Evolutionary conservation across 2,329 filamentous ascomycete genomes (phyloP).

Genomic region (Chaetomium sp.): DNA sequence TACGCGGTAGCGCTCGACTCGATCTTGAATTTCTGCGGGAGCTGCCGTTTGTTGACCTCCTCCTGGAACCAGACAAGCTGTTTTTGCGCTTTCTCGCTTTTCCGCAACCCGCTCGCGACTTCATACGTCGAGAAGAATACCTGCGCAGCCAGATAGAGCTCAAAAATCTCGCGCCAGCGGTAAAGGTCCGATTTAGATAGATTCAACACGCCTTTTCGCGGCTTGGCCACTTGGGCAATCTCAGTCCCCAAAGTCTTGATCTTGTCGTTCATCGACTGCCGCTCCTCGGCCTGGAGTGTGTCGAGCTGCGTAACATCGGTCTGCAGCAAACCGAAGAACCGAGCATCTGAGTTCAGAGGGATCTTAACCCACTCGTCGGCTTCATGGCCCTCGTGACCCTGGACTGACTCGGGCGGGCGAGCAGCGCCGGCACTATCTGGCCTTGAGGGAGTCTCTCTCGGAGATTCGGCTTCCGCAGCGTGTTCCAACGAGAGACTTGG

Average conservation of each 20-base stretch:
- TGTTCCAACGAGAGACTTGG: conserved; percentile 40
- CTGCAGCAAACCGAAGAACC: conserved; percentile 79
- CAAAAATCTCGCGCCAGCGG: conserved; percentile 79
- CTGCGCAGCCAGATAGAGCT: conserved; percentile 75
- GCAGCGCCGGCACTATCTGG: neutral
- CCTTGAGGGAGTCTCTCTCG: conserved; percentile 12
- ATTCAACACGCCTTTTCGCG: conserved; percentile 47
- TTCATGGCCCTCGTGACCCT: conserved; percentile 8
- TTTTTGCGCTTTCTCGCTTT: conserved; percentile 64
- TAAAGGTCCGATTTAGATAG: conserved; percentile 68
- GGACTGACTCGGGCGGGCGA: neutral
- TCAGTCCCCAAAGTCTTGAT: conserved; percentile 66
- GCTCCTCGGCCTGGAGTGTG: conserved; percentile 66
- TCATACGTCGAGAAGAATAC: conserved; percentile 83
- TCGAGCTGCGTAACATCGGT: conserved; percentile 71
- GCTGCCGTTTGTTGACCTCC: conserved; percentile 62
- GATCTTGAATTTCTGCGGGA: conserved; percentile 66
- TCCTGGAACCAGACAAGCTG: conserved; percentile 72
- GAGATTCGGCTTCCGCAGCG: neutral
- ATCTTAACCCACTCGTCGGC: conserved; percentile 62
- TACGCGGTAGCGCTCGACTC: conserved; percentile 66
- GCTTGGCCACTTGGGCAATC: conserved; percentile 65
- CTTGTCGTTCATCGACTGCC: conserved; percentile 62
- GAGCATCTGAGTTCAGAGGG: conserved; percentile 72
- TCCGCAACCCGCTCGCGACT: conserved; percentile 66